Evolutionary conservation across 2,329 filamentous ascomycete species (phyloP).

Genomic region (Chaetomium sp.): DNA sequence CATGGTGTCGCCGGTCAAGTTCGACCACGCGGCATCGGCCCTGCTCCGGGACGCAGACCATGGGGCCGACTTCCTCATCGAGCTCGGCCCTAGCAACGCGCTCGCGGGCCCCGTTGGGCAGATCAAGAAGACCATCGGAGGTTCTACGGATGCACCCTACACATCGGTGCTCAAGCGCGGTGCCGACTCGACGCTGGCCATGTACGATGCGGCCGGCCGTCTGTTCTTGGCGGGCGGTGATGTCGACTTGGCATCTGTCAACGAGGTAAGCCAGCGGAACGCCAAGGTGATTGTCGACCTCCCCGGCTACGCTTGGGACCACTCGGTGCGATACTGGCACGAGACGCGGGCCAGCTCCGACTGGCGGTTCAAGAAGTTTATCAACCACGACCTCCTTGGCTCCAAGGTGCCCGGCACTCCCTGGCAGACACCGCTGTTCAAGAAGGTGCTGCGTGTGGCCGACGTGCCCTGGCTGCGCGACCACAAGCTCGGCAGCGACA

Average conservation of each 20-base stretch:
- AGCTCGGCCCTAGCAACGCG: constrained; percentile 13
- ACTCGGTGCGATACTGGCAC: constrained; percentile 26
- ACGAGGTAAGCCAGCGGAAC: constrained; percentile 10
- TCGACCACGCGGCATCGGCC: constrained; percentile 16
- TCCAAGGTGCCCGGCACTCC: constrained; percentile 17
- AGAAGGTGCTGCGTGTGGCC: constrained; percentile 10
- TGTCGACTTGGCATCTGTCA: constrained; percentile 19
- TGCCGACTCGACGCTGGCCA: neutral
- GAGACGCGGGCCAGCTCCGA: constrained; percentile 28
- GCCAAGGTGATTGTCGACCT: constrained; percentile 18
- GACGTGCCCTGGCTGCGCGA: constrained; percentile 36
- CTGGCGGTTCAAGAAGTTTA: constrained; percentile 23
- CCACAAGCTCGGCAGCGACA: constrained; percentile 39
- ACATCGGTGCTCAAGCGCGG: constrained; percentile 16
- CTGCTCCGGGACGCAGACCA: constrained; percentile 11
- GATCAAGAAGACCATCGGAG: constrained; percentile 14
- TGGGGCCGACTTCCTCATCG: constrained; percentile 20
- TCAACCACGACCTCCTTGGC: constrained; percentile 32
- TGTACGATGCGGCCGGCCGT: constrained; percentile 22
- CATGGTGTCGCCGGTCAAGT: constrained; percentile 26
- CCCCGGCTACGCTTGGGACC: constrained; percentile 27
- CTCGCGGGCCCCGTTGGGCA: constrained; percentile 19
- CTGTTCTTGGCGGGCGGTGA: constrained; percentile 15
- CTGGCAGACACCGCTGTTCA: constrained; percentile 12
- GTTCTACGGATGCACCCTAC: neutral